Evolutionary conservation across 1,139 yeast genomes (phyloP).

Genomic region (Geotrichum phurueaensis): DNA sequence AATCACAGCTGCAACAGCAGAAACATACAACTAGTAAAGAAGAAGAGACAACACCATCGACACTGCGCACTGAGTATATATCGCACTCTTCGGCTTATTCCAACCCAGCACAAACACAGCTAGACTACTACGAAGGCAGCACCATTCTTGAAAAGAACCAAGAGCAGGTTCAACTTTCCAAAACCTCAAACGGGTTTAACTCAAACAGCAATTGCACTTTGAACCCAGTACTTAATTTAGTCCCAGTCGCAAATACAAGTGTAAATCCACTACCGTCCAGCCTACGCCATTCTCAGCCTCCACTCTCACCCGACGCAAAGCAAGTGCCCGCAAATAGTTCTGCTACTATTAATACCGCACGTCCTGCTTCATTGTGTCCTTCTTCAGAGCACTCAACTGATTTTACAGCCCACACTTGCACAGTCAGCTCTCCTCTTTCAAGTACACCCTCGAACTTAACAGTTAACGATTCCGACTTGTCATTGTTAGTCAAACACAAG

Average conservation of each 20-base stretch:
- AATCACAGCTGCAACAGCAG: neutral
- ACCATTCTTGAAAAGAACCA: neutral
- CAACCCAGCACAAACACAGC: neutral
- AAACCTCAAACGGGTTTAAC: neutral
- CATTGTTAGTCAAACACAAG: neutral
- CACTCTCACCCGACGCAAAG: neutral
- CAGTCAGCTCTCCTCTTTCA: neutral
- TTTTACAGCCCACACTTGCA: neutral
- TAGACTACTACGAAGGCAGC: neutral
- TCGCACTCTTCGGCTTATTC: neutral
- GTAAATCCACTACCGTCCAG: neutral
- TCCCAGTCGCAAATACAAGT: too few relatives aligned
- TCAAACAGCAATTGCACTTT: neutral
- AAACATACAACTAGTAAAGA: neutral
- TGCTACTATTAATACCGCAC: constrained; percentile 1
- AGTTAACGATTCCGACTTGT: neutral
- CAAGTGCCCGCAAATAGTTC: neutral
- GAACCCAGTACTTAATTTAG: neutral
- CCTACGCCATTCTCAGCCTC: neutral
- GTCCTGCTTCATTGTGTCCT: neutral
- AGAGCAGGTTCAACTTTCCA: neutral
- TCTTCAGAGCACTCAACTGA: neutral
- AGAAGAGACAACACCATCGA: neutral
- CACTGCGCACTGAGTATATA: neutral
- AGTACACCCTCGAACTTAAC: neutral